Base-by-base conservation (phyloP, 2,329 filamentous ascomycete genomes). In the Pseudocercospora musae region DNA sequence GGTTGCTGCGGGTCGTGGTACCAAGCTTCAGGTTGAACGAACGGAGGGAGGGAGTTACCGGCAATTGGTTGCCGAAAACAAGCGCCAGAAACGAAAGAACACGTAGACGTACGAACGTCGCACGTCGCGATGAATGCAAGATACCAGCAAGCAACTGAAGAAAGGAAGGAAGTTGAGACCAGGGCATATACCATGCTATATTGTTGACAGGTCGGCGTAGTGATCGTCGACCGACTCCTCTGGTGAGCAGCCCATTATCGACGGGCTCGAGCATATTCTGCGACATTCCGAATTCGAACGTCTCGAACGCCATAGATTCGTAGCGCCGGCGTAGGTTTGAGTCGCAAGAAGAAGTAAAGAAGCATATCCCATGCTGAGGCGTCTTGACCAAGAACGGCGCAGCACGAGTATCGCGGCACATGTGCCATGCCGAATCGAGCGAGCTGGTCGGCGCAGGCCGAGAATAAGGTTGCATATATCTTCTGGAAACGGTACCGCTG, bases 81-180 rank as follows among this genome's bases (percentile, higher is more conserved):
- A 57, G 50, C 57, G 25, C 40, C 53, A 54, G 48, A 33, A 67
- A 53, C 62, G 67, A 67, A 55, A 60, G 67, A 48, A 62, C 56
- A 52, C 15, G 60, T 49, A 65, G 63, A 61, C 65, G 58, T 64
- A 57, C 15, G 23, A 52, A 25, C 48, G 48, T 52, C 48, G 31
- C 15, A 15, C 21, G 21, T n/a, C 15, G 13, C 18, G 15, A 40
- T 27, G 27, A 18, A 37, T 33, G 29, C 29, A 23, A 54, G n/a
- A 20, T 18, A 37, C 52, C n/a, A 54, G 52, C 52, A 37, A 33
- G 27, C 29, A 54, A 54, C n/a, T 40, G 52, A 54, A 21, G 52
- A 37, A 31, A 31, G 18, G 18, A 13, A 25, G 27, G 18, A 11
- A 18, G 18, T 9, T 40, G 10, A n/a, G n/a, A 54, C 9, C 29